phyloP scores from a whole-genome alignment of 768 basidiomycete species.

The Mycena albidolilacea region DNA sequence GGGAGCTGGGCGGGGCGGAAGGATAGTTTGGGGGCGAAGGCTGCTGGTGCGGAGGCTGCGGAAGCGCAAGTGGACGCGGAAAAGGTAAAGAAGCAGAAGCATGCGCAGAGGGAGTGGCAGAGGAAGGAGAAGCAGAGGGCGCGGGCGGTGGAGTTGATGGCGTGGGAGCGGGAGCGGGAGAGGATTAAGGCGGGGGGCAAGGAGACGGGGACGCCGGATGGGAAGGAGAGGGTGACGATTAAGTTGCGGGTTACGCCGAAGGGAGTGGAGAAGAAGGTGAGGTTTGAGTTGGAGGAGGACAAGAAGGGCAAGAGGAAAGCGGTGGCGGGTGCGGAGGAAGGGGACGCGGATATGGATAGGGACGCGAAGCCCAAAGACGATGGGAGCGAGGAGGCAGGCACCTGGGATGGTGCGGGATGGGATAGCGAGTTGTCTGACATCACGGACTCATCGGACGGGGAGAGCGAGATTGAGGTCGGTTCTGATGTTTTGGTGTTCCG shows the following conservation, averaged over 20 bases:
- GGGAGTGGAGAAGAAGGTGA: conserved; percentile 2
- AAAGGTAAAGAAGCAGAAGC: background rate
- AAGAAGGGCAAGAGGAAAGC: background rate
- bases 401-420: conserved; percentile 34
- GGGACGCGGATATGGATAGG: too few relatives aligned
- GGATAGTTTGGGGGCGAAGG: background rate
- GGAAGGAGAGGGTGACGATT: conserved; percentile 25
- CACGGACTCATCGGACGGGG: conserved; percentile 16
- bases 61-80: too few relatives aligned
- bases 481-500: background rate
- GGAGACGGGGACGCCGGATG: background rate
- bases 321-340: background rate
- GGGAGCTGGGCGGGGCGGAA: conserved; percentile 32
- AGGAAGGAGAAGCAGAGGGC: background rate
- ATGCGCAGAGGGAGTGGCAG: background rate
- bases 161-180: background rate
- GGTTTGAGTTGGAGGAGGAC: background rate
- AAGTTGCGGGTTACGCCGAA: conserved; percentile 33
- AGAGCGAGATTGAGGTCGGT: conserved; percentile 24
- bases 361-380: conserved; percentile 11
- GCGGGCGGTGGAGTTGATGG: background rate
- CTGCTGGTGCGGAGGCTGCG: too few relatives aligned
- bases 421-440: conserved; percentile 38
- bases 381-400: background rate
- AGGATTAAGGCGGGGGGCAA: background rate